These are phyloP conservation scores for Colletotrichum limetticola DNA, from an alignment of 2,329 filamentous ascomycete genomes.

Conservation along the genomic window DNA sequence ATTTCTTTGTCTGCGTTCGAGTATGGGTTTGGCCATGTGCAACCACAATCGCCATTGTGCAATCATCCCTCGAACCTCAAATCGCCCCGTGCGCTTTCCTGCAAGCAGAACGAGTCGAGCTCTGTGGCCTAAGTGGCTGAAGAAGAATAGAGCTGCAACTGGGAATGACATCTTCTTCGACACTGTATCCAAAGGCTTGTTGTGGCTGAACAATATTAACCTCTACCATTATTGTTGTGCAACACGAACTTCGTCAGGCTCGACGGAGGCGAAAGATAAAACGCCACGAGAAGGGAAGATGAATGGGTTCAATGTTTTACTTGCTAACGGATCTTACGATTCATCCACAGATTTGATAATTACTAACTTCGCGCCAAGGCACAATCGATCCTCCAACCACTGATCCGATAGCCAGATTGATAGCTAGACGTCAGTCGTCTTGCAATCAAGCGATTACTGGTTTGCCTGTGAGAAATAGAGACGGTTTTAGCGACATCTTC, in stretches of 20 bases:
- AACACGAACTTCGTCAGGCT: no score
- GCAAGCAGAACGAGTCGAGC: background rate
- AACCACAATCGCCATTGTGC: background rate
- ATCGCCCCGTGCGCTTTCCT: background rate
- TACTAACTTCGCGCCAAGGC: no score
- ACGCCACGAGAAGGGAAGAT: no score
- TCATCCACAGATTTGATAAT: no score
- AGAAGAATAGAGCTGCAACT: background rate
- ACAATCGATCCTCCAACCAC: background rate
- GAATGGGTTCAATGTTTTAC: no score
- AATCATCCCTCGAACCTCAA: background rate
- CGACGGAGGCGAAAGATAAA: no score
- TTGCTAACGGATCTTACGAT: no score
- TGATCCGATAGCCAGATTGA: background rate
- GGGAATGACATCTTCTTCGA: no score
- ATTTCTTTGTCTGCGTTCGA: background rate
- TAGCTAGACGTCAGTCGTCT: background rate
- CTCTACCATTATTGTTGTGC: background rate
- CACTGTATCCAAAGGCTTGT: no score
- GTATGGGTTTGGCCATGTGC: background rate
- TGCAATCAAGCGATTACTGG: background rate
- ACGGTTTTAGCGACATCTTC: background rate
- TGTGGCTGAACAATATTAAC: background rate
- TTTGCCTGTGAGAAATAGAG: no score
- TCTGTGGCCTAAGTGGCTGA: background rate